Evolutionary conservation across 257 asterid genomes (phyloP), one percentile per base, ranked within the genome.

Genomic region (Cinchona pubescens): DNA sequence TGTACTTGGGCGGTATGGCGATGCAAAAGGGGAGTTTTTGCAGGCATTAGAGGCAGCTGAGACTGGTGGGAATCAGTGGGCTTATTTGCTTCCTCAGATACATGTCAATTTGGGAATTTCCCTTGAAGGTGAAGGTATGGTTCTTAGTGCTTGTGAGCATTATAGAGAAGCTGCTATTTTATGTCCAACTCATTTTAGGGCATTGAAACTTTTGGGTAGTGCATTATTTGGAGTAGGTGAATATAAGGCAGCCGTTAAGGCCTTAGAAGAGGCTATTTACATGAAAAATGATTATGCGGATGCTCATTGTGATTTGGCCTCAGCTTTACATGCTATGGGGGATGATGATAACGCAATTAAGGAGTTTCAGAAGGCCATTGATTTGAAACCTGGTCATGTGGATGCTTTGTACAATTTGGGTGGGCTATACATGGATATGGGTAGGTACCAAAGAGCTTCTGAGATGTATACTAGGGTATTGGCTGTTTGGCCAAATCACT

Each of bases 311-410:
- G 99, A 95, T 84, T 78, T 95, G 74, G 99, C 98, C 67, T 95
- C 99, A 25, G 98, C 99, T 77, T 88, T 92, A 80, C 99, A 95
- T 67, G 96, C 95, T 27, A 85, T 91, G 96, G 88, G 96, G 48
- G 98, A 95, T 84, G 98, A 92, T 76, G 99, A 95, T n/a, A 92
- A 87, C 72, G 99, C 99, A 25, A 86, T 92, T 21, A 95, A 95
- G 89, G 99, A 92, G 90, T 95, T 95, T 75, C 99, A 95, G 77
- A 95, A 92, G 90, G 99, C 99, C 19, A 92, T 95, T 76, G 99
- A 95, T 84, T 85, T 95, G 69, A 95, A 91, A 77, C 99, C 99
- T 3, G 97, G 99, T 7, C 99, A 95, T 75, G 91, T 95, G 7
- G 99, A 95, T 79, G 97, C 99, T 48, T 63, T 95, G 73, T 95